Conservation (phyloP, 2,329 filamentous ascomycete genomes). For the Aaosphaeria pasadenensis region DNA sequence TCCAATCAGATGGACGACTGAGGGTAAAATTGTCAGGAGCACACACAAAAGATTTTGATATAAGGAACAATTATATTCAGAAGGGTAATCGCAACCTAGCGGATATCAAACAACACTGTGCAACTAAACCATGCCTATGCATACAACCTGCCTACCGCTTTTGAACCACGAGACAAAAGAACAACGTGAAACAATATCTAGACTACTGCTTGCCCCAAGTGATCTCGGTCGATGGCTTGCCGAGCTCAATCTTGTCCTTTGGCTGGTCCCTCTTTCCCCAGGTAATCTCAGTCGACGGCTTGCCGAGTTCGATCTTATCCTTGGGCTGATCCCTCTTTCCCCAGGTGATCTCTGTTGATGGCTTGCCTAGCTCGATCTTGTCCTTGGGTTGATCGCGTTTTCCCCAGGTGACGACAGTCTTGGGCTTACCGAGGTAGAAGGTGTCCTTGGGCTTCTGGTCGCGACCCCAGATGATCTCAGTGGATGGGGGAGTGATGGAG, state of each 20-base stretch:
- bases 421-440: constrained; percentile 3
- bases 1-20: too few relatives aligned
- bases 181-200: too few relatives aligned
- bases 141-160: too few relatives aligned
- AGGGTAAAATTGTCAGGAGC: too few relatives aligned
- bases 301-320: constrained; percentile 9
- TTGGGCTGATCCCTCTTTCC: background rate
- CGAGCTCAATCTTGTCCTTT: background rate
- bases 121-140: too few relatives aligned
- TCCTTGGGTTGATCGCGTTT: background rate
- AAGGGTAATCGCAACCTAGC: too few relatives aligned
- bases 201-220: background rate
- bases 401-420: constrained; percentile 6
- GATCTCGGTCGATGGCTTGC: constrained; percentile 1
- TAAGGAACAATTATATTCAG: too few relatives aligned
- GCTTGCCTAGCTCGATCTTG: constrained; percentile 1
- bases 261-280: constrained; percentile 7
- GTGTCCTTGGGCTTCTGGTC: constrained; percentile 1
- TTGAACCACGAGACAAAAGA: too few relatives aligned
- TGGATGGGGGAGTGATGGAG: constrained; percentile 11
- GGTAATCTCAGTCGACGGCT: constrained; percentile 12
- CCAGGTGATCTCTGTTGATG: constrained; percentile 2
- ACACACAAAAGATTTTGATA: too few relatives aligned
- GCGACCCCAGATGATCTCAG: constrained; percentile 13
- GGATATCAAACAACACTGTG: too few relatives aligned